Base-by-base conservation (phyloP, 2,329 filamentous ascomycete species). In the Ophiostoma triangulosporum region DNA sequence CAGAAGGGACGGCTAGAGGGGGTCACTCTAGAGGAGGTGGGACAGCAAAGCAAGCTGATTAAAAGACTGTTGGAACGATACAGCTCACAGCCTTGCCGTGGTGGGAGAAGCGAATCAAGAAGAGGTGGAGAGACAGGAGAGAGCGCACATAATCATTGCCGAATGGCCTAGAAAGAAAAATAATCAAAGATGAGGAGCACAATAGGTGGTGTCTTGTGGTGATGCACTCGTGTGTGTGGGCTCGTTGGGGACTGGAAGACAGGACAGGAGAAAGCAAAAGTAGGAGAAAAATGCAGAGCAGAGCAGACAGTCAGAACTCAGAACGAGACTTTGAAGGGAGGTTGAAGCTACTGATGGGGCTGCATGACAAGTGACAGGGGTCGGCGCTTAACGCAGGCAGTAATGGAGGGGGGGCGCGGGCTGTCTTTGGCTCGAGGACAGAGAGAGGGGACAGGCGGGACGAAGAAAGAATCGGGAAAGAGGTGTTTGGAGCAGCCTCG, bases 331-430 rank as follows among this genome's bases (percentile, higher is more conserved):
- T n/a, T n/a, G 58, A 56, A 58, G 56, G 56, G 62, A 56, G 57
- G 62, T 61, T 59, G 62, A 60, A 60, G 52, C 61, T 54, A 62
- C 57, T 64, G 63, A 59, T 60, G 69, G 57, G 69, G 68, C 69
- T 73, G 73, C 73, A 74, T 69, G 66, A 65, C 40, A 66, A 63
- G 62, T 64, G 69, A 72, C 73, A 75, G 71, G 70, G 69, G 66
- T 72, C 70, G 73, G 76, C 76, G 76, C 76, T 79, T 79, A 79
- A 68, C 63, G 64, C 63, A 64, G 60, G 65, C 64, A 64, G 53
- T 54, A 46, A 48, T 20, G 46, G 53, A 49, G 46, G 45, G 52
- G 38, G 17, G 51, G 14, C 24, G 17, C 35, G 43, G 49, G 11
- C 27, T 32, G 36, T 27, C 24, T 32, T 12, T 51, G 50, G 48